These are phyloP conservation scores for Suillus tomentosus DNA, from an alignment of 768 basidiomycete species.

Conservation along the genomic window DNA sequence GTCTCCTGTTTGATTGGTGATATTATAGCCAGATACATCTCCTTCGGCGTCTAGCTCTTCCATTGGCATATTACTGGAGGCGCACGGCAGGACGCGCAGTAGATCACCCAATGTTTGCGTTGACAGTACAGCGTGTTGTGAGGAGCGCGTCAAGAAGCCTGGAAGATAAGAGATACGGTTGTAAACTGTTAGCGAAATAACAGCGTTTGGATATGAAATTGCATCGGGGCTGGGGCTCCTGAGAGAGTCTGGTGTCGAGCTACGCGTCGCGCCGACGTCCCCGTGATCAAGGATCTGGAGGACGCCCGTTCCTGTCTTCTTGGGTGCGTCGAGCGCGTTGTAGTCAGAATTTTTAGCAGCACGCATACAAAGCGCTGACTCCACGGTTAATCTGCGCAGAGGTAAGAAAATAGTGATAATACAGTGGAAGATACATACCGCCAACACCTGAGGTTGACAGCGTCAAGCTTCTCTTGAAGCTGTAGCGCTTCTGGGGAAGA, in stretches of 20 bases:
- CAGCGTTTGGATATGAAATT: slow-evolving; percentile 35
- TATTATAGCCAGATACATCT: slow-evolving; percentile 35
- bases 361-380: slow-evolving; percentile 63
- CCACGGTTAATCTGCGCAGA: slow-evolving; percentile 46
- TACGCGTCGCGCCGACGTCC: background rate
- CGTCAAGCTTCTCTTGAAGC: slow-evolving; percentile 54
- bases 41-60: slow-evolving; percentile 40
- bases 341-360: slow-evolving; percentile 65
- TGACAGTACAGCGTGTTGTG: slow-evolving; percentile 70
- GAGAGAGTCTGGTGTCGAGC: background rate
- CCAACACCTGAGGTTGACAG: slow-evolving; percentile 58
- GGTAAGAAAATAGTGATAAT: slow-evolving; percentile 7
- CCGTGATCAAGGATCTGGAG: background rate
- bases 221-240: background rate
- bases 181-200: slow-evolving; percentile 63
- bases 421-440: slow-evolving; percentile 43
- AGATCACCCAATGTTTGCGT: slow-evolving; percentile 73
- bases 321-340: slow-evolving; percentile 48
- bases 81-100: slow-evolving; percentile 59
- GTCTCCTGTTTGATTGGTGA: slow-evolving; percentile 16
- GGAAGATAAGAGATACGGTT: slow-evolving; percentile 62
- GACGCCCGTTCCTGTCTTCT: slow-evolving; percentile 40
- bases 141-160: slow-evolving; percentile 58
- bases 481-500: slow-evolving; percentile 47
- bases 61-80: slow-evolving; percentile 52